Evolutionary conservation across 306 rosid species (phyloP).

Genomic region (cucumber (Cucumis sativus)): DNA sequence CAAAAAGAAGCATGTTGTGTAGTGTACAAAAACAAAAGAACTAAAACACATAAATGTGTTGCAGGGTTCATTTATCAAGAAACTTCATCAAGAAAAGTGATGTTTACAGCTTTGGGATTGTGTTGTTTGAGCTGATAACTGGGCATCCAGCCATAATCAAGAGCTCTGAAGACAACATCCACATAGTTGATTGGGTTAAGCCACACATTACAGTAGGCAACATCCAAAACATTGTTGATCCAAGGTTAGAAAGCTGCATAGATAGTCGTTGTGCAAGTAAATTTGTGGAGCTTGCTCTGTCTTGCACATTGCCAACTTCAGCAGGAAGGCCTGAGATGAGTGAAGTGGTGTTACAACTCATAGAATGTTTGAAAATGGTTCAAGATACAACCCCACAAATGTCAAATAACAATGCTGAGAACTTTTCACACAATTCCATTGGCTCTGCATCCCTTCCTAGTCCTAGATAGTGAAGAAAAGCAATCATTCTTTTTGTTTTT

Average conservation of each 20-base stretch:
- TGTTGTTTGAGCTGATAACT: conserved; percentile 12
- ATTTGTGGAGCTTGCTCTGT: conserved; percentile 8
- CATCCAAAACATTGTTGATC: conserved; percentile 12
- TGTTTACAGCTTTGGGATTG: conserved; percentile 17
- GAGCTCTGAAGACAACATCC: conserved; percentile 1
- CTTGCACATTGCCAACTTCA: conserved; percentile 6
- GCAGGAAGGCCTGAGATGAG: conserved; percentile 12
- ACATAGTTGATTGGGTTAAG: conserved; percentile 16
- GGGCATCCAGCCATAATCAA: conserved; percentile 13
- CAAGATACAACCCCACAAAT: not conserved
- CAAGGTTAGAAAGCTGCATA: conserved; percentile 7
- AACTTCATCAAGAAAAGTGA: conserved; percentile 16
- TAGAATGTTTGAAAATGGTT: conserved; percentile 15
- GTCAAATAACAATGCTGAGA: not conserved
- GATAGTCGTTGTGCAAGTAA: conserved; percentile 2
- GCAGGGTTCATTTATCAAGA: not conserved
- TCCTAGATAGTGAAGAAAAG: not conserved
- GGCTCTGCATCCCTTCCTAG: not conserved
- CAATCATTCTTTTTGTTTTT: not conserved
- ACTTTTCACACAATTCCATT: not conserved
- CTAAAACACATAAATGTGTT: not conserved
- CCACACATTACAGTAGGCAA: conserved; percentile 1
- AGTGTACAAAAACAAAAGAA: not conserved
- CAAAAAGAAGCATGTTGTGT: not conserved
- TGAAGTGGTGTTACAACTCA: conserved; percentile 1